Evolutionary conservation across 1,139 yeast species (phyloP).

Genomic region (Pneumocystis murina): DNA sequence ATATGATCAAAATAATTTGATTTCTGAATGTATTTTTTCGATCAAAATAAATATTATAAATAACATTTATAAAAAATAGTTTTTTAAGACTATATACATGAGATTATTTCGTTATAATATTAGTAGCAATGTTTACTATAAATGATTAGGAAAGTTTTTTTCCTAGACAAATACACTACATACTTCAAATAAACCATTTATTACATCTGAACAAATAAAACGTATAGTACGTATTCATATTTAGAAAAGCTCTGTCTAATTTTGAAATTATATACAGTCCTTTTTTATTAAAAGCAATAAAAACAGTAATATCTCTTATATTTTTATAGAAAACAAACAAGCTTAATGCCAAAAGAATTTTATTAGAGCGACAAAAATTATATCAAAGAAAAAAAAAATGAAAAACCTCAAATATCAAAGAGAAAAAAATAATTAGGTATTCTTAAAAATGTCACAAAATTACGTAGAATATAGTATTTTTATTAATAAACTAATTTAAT

Average conservation of each 20-base stretch:
- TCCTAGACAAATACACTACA: not conserved
- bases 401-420: conserved; percentile 7
- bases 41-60: not conserved
- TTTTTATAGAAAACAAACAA: conserved; percentile 14
- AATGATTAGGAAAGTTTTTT: not conserved
- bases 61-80: not conserved
- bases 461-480: conserved; percentile 63
- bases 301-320: not conserved
- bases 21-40: not conserved
- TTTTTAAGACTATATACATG: not conserved
- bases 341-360: conserved; percentile 15
- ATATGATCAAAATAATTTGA: not conserved
- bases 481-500: not conserved
- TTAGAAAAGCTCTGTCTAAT: not conserved
- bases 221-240: conserved; percentile 4
- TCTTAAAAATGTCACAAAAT: conserved; percentile 27
- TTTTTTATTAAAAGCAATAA: not conserved
- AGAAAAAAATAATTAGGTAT: conserved; percentile 12
- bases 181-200: not conserved
- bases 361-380: conserved; percentile 11
- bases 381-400: conserved; percentile 11
- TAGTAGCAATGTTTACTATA: not conserved
- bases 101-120: not conserved
- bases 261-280: not conserved
- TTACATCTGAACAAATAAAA: conserved; percentile 11